Evolutionary conservation across 306 rosid species (phyloP).

Genomic region (Lathyrus oleraceus): DNA sequence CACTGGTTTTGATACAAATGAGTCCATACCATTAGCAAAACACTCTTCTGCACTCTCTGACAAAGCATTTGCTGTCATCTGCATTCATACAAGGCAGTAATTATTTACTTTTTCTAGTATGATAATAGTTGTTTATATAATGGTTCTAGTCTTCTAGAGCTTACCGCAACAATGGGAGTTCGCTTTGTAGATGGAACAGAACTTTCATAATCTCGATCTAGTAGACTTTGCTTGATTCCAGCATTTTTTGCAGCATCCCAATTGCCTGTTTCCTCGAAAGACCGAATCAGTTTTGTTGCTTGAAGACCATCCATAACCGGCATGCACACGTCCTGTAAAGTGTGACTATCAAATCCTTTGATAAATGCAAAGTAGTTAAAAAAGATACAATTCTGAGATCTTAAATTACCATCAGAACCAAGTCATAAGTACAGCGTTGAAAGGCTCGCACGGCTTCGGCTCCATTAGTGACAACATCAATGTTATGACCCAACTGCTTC

Average conservation of each 20-base stretch:
- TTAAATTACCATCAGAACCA: conserved; percentile 75
- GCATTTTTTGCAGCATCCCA: conserved; percentile 79
- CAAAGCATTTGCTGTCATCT: conserved; percentile 95
- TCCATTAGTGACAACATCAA: conserved; percentile 83
- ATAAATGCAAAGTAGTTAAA: too few relatives aligned
- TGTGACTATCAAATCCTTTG: background rate
- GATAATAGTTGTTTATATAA: background rate
- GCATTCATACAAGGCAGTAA: conserved; percentile 34
- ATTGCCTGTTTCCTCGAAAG: conserved; percentile 80
- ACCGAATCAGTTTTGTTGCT: conserved; percentile 83
- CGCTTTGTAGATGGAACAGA: conserved; percentile 38
- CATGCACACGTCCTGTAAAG: conserved; percentile 83
- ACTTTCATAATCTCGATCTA: conserved; percentile 32
- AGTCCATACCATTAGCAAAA: conserved; percentile 86
- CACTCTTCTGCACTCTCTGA: conserved; percentile 94
- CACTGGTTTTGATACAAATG: conserved; percentile 89
- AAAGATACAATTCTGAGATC: background rate
- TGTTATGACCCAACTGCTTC: conserved; percentile 78
- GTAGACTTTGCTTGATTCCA: conserved; percentile 50
- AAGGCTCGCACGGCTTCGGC: conserved; percentile 78
- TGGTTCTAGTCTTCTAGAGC: conserved; percentile 2
- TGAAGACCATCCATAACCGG: conserved; percentile 93
- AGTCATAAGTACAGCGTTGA: conserved; percentile 58
- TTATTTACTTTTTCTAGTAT: background rate
- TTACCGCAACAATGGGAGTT: conserved; percentile 80